Base-by-base conservation (phyloP, 768 basidiomycete genomes). In the Sporobolomyces phaffii region DNA sequence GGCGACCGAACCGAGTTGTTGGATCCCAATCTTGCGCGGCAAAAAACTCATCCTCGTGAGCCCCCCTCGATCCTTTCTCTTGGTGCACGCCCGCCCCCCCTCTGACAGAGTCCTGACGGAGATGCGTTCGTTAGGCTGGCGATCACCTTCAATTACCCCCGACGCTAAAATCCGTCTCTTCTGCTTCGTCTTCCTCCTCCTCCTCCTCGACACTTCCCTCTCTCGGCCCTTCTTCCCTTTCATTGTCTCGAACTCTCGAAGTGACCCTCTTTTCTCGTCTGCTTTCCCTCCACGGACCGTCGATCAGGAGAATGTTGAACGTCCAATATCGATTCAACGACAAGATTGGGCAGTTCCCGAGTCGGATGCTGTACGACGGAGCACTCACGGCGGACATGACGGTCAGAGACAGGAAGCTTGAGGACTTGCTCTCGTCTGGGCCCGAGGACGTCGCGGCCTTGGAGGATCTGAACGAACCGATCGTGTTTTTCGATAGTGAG, bases 71-170 rank as follows among this genome's bases (percentile, higher is more conserved):
- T 40, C 14, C 38, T 38, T 17, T 38, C 38, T 28, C 36, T 38
- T 43, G 10, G 8, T 14, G n/a, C 18, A 40, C n/a, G n/a, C 22
- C 26, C n/a, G 11, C 7, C 6, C 36, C 22, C 13, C 36, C 36
- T n/a, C 36, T 54, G 36, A 54, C 14, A n/a, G n/a, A n/a, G n/a
- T n/a, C 5, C 24, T 26, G 22, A 36, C 53, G 1, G 26, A 2
- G 26, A 14, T 80, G 92, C 53, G 87, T 92, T 18, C 80, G 13
- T 5, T n/a, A 96, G 29, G 93, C 93, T 2, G 94, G 94, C 0
- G 94, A 97, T 78, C 93, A 92, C 2, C 87, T 91, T 82, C 94
- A 98, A 80, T 82, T 99, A 5, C 92, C 92, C 0, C 94, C 94
- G 0, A 99, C 94, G 0, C 85, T 98, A 51, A 80, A 94, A 33